Evolutionary conservation across 257 asterid species (phyloP), one percentile per base, ranked within the genome.

Genomic region (Voacanga thouarsii): DNA sequence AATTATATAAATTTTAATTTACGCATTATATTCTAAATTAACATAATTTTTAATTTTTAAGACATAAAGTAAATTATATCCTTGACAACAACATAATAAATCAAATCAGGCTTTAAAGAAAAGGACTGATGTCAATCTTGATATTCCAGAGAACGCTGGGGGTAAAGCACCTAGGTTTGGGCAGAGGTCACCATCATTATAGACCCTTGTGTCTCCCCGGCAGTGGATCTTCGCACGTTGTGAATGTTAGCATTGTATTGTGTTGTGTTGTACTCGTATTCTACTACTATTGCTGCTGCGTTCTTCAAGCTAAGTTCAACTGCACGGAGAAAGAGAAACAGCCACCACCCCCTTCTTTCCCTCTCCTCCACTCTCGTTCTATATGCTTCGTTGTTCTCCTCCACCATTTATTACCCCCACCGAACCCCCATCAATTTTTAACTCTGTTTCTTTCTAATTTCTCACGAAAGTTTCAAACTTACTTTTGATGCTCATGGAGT

Each of bases 221-320:
- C 87, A 91, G 94, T 87, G 91, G 96, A 87, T 90, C 94, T 90
- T 89, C 97, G 83, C 97, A 94, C 93, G 98, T 89, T 94, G 86
- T 86, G 84, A 86, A 82, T 90, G 89, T 86, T 80, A 65, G 80
- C 89, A 75, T 63, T 83, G 75, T 33, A 75, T 63, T 83, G 75
- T 77, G 80, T 71, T 77, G 65, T 77, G 80, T 71, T 77, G 65
- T 63, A 78, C 64, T 75, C 51, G 24, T 47, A 44, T 50, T 12
- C 68, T 18, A 3, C 50, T 30, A 24, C 45, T 57, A 14, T 81
- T 33, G 18, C 61, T 37, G 33, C 49, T 69, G 45, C 73, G 50
- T 66, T 50, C 76, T 33, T 8, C 77, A 53, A 39, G 15, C 77
- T 51, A 37, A 24, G 43, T 45, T 12, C 30, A 44, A 55, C 19